Evolutionary conservation across 345 rosid genomes (phyloP).

Genomic region (Populus alba): DNA sequence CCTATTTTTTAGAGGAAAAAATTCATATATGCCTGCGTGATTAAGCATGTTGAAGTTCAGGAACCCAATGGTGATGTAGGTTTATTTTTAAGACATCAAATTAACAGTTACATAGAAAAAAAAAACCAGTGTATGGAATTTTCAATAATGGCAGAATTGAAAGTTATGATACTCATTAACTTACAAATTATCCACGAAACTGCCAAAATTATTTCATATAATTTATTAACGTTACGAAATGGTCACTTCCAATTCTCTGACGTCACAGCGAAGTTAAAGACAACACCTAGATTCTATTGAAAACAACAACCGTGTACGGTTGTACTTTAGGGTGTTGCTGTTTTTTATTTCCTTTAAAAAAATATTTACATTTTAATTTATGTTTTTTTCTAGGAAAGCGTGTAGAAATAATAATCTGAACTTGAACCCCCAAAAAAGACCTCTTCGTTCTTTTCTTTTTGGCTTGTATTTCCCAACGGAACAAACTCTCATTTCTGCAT

Average conservation of each 20-base stretch:
- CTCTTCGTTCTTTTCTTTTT: neutral
- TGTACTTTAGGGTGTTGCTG: neutral
- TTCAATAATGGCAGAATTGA: neutral
- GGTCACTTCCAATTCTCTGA: neutral
- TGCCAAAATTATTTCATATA: no score
- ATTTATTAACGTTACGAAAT: no score
- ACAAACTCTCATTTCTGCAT: neutral
- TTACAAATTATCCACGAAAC: no score
- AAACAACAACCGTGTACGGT: neutral
- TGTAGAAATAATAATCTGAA: neutral
- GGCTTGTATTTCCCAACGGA: neutral
- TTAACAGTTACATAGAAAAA: no score
- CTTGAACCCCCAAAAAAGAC: neutral
- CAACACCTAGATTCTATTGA: neutral
- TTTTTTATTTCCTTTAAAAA: no score
- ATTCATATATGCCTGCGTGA: no score
- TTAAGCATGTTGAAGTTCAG: no score
- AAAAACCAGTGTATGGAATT: neutral
- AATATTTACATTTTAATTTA: no score
- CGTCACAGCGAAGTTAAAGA: neutral
- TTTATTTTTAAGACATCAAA: no score
- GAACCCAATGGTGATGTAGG: no score
- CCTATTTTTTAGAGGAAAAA: no score
- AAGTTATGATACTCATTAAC: neutral
- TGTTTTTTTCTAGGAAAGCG: neutral